Percentiles rank a stretch among this genome's conserved stretches.
These are phyloP conservation scores for Populus nigra DNA, from an alignment of 345 rosid species.

Conservation along the genomic window DNA sequence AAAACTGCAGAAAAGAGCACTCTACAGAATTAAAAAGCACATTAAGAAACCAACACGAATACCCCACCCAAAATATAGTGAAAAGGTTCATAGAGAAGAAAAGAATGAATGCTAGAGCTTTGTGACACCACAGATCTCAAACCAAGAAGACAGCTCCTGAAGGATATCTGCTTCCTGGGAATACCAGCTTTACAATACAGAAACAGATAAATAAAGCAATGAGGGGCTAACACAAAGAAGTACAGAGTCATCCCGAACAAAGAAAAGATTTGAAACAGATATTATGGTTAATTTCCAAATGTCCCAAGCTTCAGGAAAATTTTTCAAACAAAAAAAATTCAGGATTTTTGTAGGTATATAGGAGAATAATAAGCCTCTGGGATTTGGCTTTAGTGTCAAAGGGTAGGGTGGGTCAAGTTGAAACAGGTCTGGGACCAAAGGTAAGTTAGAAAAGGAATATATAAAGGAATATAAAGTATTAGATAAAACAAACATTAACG, in stretches of 20 bases:
- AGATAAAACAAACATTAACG: not conserved
- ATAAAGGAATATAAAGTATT: not conserved
- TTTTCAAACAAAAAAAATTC: not conserved
- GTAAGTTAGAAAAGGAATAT: not conserved
- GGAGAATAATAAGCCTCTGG: not conserved
- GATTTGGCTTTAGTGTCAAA: not conserved
- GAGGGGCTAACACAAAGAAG: not conserved
- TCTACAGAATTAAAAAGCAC: not conserved
- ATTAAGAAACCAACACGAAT: not conserved
- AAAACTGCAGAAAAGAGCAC: slow-evolving; percentile 3
- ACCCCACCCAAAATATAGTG: not conserved
- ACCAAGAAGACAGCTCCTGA: not conserved
- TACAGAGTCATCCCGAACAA: not conserved
- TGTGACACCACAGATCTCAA: not conserved
- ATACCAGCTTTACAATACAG: not conserved
- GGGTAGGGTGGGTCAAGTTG: not conserved
- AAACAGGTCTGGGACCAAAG: not conserved
- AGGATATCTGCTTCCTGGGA: not conserved
- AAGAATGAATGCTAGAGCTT: not conserved
- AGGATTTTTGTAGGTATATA: not conserved
- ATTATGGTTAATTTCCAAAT: not conserved
- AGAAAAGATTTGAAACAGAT: not conserved
- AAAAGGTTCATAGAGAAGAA: not conserved
- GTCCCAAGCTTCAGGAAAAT: not conserved
- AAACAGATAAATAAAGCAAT: not conserved